These are phyloP conservation scores for Lyophyllum shimeji DNA, from an alignment of 768 basidiomycete genomes.

Conservation along the genomic window DNA sequence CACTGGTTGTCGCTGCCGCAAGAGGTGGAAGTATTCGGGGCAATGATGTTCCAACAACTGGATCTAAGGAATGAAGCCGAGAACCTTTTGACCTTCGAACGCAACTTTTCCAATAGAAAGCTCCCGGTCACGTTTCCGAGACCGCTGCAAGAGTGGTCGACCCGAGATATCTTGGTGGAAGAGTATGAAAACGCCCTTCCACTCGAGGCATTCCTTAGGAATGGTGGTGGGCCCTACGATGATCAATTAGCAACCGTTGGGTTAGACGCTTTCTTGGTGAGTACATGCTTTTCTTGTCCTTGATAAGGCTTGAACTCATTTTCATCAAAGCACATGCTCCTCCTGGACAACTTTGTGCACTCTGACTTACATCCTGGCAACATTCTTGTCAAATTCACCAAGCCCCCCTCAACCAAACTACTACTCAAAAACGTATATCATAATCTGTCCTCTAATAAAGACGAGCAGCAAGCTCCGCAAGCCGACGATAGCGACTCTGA, in stretches of 20 bases:
- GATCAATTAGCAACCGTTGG: slow-evolving; percentile 88
- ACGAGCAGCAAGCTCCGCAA: slow-evolving; percentile 25
- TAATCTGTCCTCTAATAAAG: slow-evolving; percentile 44
- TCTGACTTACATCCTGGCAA: slow-evolving; percentile 91
- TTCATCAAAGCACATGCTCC: slow-evolving; percentile 82
- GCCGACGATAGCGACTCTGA: slow-evolving; percentile 53
- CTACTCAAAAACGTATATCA: slow-evolving; percentile 61
- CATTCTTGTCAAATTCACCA: slow-evolving; percentile 96
- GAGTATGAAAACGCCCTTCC: slow-evolving; percentile 93
- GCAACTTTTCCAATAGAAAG: slow-evolving; percentile 77
- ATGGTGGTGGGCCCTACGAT: slow-evolving; percentile 92
- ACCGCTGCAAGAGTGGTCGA: slow-evolving; percentile 81
- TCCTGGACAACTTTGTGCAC: slow-evolving; percentile 97
- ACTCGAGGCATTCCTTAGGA: slow-evolving; percentile 79
- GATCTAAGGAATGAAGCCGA: slow-evolving; percentile 89
- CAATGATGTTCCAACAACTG: slow-evolving; percentile 95
- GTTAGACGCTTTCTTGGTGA: slow-evolving; percentile 90
- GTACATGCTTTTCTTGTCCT: slow-evolving; percentile 25
- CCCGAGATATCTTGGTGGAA: slow-evolving; percentile 81
- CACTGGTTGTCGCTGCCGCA: slow-evolving; percentile 95
- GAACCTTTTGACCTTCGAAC: slow-evolving; percentile 82
- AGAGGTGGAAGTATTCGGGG: slow-evolving; percentile 92
- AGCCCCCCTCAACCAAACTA: slow-evolving; percentile 70
- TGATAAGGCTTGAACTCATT: background rate
- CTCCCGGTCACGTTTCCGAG: slow-evolving; percentile 89